A percentile compares a stretch with the other conserved stretches of the same genome.
Evolutionary conservation across 176 grass and related monocot genomes (phyloP).

Genomic region (Calamus simplicifolius): DNA sequence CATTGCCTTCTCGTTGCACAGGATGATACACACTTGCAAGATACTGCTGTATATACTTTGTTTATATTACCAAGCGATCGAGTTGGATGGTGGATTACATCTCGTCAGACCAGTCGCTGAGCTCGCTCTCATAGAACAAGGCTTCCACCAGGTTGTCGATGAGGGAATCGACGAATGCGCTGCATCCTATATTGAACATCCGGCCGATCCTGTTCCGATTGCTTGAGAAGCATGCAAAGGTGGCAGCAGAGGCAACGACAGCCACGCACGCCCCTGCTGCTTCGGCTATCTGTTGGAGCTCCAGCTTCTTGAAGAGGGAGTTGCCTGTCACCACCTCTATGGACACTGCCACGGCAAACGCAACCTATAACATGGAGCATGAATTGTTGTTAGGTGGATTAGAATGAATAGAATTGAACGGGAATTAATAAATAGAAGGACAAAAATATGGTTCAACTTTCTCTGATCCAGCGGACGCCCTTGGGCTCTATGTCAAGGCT

Average conservation of each 20-base stretch:
- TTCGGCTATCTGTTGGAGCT: slow-evolving; percentile 72
- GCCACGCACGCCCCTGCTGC: slow-evolving; percentile 59
- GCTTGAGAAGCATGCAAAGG: slow-evolving; percentile 75
- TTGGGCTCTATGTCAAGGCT: too few relatives aligned
- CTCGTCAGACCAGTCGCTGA: slow-evolving; percentile 84
- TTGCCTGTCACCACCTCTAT: slow-evolving; percentile 73
- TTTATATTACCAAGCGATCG: too few relatives aligned
- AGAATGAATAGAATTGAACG: too few relatives aligned
- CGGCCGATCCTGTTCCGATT: slow-evolving; percentile 66
- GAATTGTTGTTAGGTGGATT: too few relatives aligned
- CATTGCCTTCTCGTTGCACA: too few relatives aligned
- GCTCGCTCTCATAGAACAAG: slow-evolving; percentile 69
- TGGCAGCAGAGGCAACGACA: slow-evolving; percentile 54
- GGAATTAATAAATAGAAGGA: too few relatives aligned
- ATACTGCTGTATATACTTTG: too few relatives aligned
- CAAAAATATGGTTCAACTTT: too few relatives aligned
- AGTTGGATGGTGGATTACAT: slow-evolving; percentile 6
- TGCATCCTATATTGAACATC: slow-evolving; percentile 75
- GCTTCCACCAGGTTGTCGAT: slow-evolving; percentile 95
- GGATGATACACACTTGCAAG: too few relatives aligned
- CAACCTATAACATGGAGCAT: slow-evolving; percentile 21
- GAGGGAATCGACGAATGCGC: slow-evolving; percentile 77
- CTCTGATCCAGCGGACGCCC: too few relatives aligned
- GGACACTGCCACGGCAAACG: slow-evolving; percentile 62
- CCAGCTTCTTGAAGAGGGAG: slow-evolving; percentile 95